A percentile compares a stretch with the other conserved stretches of the same genome.
Conservation (phyloP, 345 rosid genomes). For the Pugionium dolabratum region DNA sequence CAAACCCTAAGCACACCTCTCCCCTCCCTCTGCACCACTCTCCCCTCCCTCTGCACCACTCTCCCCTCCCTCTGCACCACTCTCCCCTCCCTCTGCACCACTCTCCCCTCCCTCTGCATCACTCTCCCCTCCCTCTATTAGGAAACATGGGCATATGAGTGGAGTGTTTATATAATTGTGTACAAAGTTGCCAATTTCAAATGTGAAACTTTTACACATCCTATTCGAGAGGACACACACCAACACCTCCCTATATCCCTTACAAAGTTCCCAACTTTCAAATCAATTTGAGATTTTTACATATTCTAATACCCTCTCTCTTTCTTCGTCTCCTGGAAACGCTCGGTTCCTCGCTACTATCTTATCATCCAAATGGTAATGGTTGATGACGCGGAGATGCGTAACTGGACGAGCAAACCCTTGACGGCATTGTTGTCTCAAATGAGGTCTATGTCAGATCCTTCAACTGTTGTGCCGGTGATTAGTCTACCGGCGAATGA, state of each 20-base stretch:
- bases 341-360: neutral
- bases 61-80: neutral
- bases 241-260: too few species aligned
- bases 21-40: conserved; percentile 9
- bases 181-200: too few species aligned
- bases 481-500: neutral
- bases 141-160: too few species aligned
- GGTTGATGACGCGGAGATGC: conserved; percentile 10
- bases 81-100: neutral
- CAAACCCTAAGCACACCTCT: conserved; percentile 16
- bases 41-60: conserved; percentile 3
- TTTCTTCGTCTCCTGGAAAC: neutral
- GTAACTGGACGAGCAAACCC: neutral
- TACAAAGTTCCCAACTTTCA: too few species aligned
- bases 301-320: neutral
- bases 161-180: too few species aligned
- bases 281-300: too few species aligned
- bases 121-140: neutral
- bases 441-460: conserved; percentile 5
- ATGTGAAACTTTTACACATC: too few species aligned
- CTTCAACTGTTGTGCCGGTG: neutral
- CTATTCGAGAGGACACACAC: too few species aligned
- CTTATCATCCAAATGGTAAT: neutral
- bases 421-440: neutral
- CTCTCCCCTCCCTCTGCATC: neutral